A percentile compares a stretch with the other conserved stretches of the same genome.
phyloP scores from a whole-genome alignment of 345 rosid species.

The Salix purpurea region DNA sequence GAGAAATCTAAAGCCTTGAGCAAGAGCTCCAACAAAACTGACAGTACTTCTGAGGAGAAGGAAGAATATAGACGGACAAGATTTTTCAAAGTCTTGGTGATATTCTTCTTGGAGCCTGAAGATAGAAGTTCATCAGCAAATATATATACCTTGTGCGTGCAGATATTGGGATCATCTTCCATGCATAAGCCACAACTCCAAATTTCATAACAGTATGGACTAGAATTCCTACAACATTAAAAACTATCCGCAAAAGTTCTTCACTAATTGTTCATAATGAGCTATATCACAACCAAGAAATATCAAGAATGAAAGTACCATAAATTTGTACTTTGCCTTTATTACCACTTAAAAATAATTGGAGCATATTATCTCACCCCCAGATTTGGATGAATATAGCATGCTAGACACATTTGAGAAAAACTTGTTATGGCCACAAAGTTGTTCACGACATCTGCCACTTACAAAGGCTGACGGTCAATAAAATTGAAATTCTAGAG shows the following conservation, averaged over 20 bases:
- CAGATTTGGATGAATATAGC: conserved; percentile 31
- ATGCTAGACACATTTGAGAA: conserved; percentile 35
- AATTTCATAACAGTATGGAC: background rate
- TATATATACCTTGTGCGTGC: conserved; percentile 4
- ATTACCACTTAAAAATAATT: background rate
- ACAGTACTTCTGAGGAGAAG: conserved; percentile 64
- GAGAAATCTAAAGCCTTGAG: conserved; percentile 49
- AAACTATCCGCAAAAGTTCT: background rate
- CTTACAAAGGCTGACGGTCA: conserved; percentile 17
- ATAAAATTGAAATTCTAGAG: conserved; percentile 1
- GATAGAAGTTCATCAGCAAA: conserved; percentile 15
- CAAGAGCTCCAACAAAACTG: conserved; percentile 59
- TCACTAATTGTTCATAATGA: background rate
- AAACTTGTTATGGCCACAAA: conserved; percentile 34
- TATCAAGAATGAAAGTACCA: background rate
- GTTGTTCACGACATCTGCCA: conserved; percentile 20
- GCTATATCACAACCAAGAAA: background rate
- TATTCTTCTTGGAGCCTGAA: conserved; percentile 64
- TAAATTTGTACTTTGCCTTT: background rate
- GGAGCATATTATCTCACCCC: conserved; percentile 21
- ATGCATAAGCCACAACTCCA: background rate
- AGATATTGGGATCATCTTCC: background rate
- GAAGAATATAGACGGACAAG: conserved; percentile 60
- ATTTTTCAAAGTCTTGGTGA: conserved; percentile 43
- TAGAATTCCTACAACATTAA: background rate